Percentiles rank a stretch among this genome's conserved stretches.
phyloP scores from a whole-genome alignment of 331 rosid species.

The Quercus lobata region DNA sequence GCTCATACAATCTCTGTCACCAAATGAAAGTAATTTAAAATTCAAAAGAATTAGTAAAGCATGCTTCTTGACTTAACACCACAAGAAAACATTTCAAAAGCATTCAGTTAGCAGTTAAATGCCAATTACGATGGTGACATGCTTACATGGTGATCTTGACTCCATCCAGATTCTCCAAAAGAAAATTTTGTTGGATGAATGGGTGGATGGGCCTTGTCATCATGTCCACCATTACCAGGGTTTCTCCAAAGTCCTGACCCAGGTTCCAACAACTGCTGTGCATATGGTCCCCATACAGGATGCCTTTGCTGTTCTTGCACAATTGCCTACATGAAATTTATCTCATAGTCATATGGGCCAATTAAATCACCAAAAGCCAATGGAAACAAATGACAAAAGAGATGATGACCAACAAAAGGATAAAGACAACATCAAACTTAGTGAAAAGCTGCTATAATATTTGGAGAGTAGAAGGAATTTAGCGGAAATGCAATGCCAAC shows the following conservation, averaged over 20 bases:
- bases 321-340: conserved; percentile 48
- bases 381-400: background rate
- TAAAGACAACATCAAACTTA: background rate
- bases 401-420: background rate
- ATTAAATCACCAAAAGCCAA: conserved; percentile 7
- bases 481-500: background rate
- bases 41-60: conserved; percentile 9
- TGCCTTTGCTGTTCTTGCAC: conserved; percentile 90
- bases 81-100: background rate
- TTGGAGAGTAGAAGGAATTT: background rate
- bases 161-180: conserved; percentile 77
- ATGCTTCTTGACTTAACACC: background rate
- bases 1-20: conserved; percentile 68
- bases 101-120: background rate
- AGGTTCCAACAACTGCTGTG: conserved; percentile 75
- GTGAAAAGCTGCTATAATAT: background rate
- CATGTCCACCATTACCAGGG: conserved; percentile 87
- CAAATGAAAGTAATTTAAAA: conserved; percentile 20
- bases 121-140: background rate
- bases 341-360: background rate
- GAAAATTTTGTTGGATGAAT: conserved; percentile 93
- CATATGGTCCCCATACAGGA: conserved; percentile 90
- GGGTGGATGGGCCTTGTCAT: conserved; percentile 99
- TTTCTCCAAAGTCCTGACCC: conserved; percentile 84
- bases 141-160: conserved; percentile 80